Base-by-base conservation (phyloP, 2,329 filamentous ascomycete species). In the Talaromyces sp. region DNA sequence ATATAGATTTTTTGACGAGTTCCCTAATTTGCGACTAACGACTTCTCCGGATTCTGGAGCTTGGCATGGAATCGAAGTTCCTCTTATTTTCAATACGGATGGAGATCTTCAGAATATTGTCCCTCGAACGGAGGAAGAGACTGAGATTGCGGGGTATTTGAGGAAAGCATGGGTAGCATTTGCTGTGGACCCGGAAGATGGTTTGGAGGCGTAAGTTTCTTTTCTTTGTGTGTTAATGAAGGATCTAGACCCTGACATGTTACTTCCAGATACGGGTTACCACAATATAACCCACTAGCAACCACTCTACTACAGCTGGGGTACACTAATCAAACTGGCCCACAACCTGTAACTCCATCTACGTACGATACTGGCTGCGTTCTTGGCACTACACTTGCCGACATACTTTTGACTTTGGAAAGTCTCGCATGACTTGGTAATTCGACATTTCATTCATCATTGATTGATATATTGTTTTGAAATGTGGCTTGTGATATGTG, bases 1-100 rank as follows among this genome's bases (percentile, higher is more conserved):
- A 52, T 64, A 64, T 45, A 57, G 62, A 3, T 64, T 60, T 31
- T 64, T 64, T 50, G 62, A 56, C 1, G 56, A 54, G n/a, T 64
- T 64, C 41, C 45, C 62, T 1, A 64, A 64, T 45, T 16, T 64
- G 27, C 39, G 45, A 16, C 16, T 64, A 19, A 64, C 62, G 9
- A 52, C n/a, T 16, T 33, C 11, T 3, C 56, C 62, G 19, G 45
- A 60, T 50, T 64, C 62, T 11, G 62, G 62, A 14, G 56, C 62
- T 9, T 64, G 62, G 62, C 62, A 64, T 35, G 62, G 62, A 3
- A 64, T 56, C 33, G 62, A 64, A 39, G 24, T 60, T 35, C 49
- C 47, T 22, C 33, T 61, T 35, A 61, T 61, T 27, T 61, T 61
- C 14, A 39, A 64, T 27, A 64, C 56, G 13, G 56, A 64, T 59